A percentile compares a stretch with the other conserved stretches of the same genome.
Evolutionary conservation across 208 protist species (phyloP).

Genomic region (Leishmania lainsoni): DNA sequence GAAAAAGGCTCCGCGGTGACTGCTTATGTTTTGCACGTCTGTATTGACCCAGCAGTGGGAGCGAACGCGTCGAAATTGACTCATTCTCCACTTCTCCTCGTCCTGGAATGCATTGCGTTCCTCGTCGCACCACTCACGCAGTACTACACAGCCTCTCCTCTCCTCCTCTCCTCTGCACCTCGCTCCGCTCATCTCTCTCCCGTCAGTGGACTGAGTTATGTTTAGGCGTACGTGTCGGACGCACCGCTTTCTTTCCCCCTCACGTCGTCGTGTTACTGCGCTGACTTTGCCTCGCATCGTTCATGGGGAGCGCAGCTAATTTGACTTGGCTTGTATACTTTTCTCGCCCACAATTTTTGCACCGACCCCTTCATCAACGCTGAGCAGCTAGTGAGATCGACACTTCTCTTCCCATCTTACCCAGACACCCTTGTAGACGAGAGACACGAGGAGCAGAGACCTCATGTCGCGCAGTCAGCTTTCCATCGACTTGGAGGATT

Average conservation of each 20-base stretch:
- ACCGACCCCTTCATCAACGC: background rate
- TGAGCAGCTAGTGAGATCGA: background rate
- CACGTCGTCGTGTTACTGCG: background rate
- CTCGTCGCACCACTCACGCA: background rate
- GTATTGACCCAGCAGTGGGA: background rate
- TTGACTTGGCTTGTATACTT: background rate
- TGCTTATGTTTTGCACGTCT: background rate
- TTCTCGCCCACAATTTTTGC: background rate
- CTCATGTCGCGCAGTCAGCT: slow-evolving; percentile 23
- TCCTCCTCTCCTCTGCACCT: background rate
- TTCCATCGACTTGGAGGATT: slow-evolving; percentile 23
- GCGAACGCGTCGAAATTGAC: background rate
- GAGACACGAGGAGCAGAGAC: background rate
- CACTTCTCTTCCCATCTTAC: background rate
- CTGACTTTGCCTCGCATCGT: background rate
- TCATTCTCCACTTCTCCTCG: background rate
- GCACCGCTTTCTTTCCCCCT: background rate
- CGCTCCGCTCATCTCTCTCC: background rate
- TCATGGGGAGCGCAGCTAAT: background rate
- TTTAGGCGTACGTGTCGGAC: background rate
- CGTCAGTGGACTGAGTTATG: background rate
- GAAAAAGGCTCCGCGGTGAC: background rate
- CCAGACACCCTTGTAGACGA: background rate
- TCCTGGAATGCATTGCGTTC: background rate
- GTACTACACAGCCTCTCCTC: no score